Evolutionary conservation across 73 alveolate genomes (phyloP), one percentile per base, ranked within the genome.

Genomic region (Effrenium voratum): DNA sequence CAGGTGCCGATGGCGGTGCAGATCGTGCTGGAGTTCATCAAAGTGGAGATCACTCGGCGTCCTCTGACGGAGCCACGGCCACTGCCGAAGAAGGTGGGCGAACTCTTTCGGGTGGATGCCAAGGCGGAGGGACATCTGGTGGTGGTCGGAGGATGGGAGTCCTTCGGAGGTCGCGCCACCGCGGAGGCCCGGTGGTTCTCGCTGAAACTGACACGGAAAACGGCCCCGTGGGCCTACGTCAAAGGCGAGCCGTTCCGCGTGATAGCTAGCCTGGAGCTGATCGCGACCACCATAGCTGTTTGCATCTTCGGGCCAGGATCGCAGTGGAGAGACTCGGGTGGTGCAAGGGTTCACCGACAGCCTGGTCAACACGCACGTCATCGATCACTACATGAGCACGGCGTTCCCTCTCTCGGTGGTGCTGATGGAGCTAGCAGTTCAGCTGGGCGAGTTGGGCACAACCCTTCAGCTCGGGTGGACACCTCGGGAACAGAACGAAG

Each of bases 191-290:
- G 52, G 5, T 73, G 85, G 85, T 73, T 73, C 50, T 16, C 85
- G 15, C 52, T 73, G 0, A 41, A 30, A 40, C 36, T 73, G 85
- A 26, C 32, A 46, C 34, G 41, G 50, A 36, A 70, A 26, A 1
- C 85, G 57, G 85, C 49, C n/a, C 85, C 85, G 50, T 73, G 85
- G 85, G 85, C 85, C n/a, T 73, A 73, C 52, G 85, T 73, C 55
- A 34, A 41, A 38, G 85, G 85, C 36, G 83, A n/a, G 83, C 83
- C 83, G 0, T 72, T 36, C 38, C 83, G 85, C 32, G 50, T 34
- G 2, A 73, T 73, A 8, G 46, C 57, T 0, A 30, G 52, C 49
- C 50, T 73, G n/a, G 84, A 73, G 84, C 84, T 73, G 46, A 16
- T 73, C 36, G 84, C 84, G 5, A 73, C 84, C 76, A 6, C 32